Evolutionary conservation across 2,329 filamentous ascomycete species (phyloP).

Genomic region (Arthrobotrys pseudoclavata): DNA sequence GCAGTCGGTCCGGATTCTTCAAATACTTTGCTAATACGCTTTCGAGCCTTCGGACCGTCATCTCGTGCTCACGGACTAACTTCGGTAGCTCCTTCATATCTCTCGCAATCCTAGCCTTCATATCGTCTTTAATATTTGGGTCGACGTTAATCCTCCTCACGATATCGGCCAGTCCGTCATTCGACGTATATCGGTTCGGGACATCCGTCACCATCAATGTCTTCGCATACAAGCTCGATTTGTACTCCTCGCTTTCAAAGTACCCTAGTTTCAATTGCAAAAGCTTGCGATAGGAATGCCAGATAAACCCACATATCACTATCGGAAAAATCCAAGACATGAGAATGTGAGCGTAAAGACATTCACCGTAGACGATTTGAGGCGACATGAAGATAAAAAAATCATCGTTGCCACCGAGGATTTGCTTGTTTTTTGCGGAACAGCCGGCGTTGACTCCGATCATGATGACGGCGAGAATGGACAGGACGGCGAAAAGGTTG

Average conservation of each 20-base stretch:
- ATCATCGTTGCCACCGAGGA: neutral
- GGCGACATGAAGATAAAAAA: conserved; percentile 74
- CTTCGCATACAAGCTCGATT: conserved; percentile 83
- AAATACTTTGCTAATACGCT: conserved; percentile 88
- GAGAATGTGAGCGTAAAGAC: conserved; percentile 74
- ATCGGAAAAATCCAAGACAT: conserved; percentile 77
- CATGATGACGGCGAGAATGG: conserved; percentile 43
- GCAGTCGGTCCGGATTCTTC: conserved; percentile 85
- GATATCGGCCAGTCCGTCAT: conserved; percentile 88
- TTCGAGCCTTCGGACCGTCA: conserved; percentile 85
- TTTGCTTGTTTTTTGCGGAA: conserved; percentile 59
- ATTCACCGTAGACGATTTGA: conserved; percentile 69
- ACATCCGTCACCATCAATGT: conserved; percentile 83
- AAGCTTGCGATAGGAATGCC: conserved; percentile 88
- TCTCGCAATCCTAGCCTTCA: conserved; percentile 77
- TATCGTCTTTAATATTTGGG: conserved; percentile 51
- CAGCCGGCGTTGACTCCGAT: conserved; percentile 47
- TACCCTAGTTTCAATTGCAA: conserved; percentile 79
- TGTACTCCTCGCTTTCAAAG: conserved; percentile 88
- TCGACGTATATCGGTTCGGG: conserved; percentile 79
- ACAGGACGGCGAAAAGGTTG: conserved; percentile 53
- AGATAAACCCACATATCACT: conserved; percentile 84
- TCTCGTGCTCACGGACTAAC: conserved; percentile 85
- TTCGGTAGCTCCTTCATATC: conserved; percentile 92
- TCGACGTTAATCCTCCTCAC: conserved; percentile 69